Percentiles rank a stretch among this genome's conserved stretches.
These are phyloP conservation scores for Helianthus tuberosus DNA, from an alignment of 129 eudicot species.

Conservation along the genomic window DNA sequence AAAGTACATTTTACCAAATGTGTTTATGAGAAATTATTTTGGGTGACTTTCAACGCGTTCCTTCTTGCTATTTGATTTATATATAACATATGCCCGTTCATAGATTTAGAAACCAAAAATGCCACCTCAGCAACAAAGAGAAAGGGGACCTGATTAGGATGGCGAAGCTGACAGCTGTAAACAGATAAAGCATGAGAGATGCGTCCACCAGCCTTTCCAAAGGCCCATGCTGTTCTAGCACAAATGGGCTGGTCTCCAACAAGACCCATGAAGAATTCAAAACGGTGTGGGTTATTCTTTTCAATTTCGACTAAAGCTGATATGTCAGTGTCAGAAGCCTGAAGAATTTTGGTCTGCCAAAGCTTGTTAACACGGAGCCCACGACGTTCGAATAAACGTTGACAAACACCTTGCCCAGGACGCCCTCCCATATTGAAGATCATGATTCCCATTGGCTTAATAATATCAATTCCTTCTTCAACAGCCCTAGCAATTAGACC, in stretches of 20 bases:
- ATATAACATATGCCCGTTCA: background rate
- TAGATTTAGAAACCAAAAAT: background rate
- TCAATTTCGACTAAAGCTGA: slow-evolving; percentile 96
- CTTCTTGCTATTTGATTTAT: background rate
- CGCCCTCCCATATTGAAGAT: slow-evolving; percentile 99
- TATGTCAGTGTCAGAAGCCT: slow-evolving; percentile 97
- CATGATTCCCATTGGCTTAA: slow-evolving; percentile 95
- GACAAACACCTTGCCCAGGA: slow-evolving; percentile 97
- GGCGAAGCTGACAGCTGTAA: slow-evolving; percentile 88
- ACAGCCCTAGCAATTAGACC: slow-evolving; percentile 97
- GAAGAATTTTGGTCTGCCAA: slow-evolving; percentile 97
- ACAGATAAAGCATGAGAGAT: slow-evolving; percentile 98
- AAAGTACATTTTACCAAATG: background rate
- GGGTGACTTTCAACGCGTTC: background rate
- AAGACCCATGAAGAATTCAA: slow-evolving; percentile 99
- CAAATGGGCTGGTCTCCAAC: slow-evolving; percentile 95
- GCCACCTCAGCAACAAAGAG: background rate
- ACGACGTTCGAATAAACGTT: slow-evolving; percentile 93
- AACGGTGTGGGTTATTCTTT: slow-evolving; percentile 92
- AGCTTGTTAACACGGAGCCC: slow-evolving; percentile 85
- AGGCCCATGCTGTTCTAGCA: slow-evolving; percentile 99
- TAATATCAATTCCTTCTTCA: slow-evolving; percentile 93
- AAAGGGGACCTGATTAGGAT: slow-evolving; percentile 74
- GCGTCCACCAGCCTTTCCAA: slow-evolving; percentile 93
- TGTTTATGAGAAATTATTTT: background rate